Base-by-base conservation (phyloP, 2,329 filamentous ascomycete genomes). In the Volutella citrinella region DNA sequence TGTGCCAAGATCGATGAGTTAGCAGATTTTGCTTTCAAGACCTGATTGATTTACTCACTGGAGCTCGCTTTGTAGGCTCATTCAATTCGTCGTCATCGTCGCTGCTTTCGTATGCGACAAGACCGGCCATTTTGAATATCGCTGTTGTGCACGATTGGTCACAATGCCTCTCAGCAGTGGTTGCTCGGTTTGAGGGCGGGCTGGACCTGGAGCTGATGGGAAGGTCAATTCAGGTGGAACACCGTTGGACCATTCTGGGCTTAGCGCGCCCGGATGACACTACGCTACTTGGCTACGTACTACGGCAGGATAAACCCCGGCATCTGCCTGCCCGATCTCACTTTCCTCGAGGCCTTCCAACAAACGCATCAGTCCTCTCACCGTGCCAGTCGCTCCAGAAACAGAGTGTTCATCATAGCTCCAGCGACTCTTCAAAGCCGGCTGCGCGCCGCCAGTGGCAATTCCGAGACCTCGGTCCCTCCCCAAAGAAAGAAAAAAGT, bases 91-190 rank as follows among this genome's bases (percentile, higher is more conserved):
- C 64, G 6, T 72, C 71, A 3, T 74, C 72, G 26, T 73, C 70
- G 35, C 71, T 75, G 46, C 72, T 76, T 11, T 62, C 69, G 42
- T 76, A 76, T 20, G 51, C 61, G 7, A 76, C 72, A 10, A 76
- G 62, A 3, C 62, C 69, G 27, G 61, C 62, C 67, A 70, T 54
- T 17, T 30, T 48, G 65, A 10, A 24, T n/a, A n/a, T n/a, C n/a
- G n/a, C n/a, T n/a, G 44, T 28, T 18, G 26, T 32, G 34, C n/a
- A 24, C 14, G 25, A 22, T 32, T 4, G 16, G 13, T 22, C 20
- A 22, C n/a, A n/a, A n/a, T n/a, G n/a, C n/a, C n/a, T n/a, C n/a
- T n/a, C n/a, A n/a, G n/a, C n/a, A n/a, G n/a, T n/a, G n/a, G n/a
- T n/a, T n/a, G n/a, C n/a, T n/a, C n/a, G n/a, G n/a, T n/a, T n/a